Evolutionary conservation across 345 rosid genomes (phyloP).

Genomic region (Eucalyptus urophylla): DNA sequence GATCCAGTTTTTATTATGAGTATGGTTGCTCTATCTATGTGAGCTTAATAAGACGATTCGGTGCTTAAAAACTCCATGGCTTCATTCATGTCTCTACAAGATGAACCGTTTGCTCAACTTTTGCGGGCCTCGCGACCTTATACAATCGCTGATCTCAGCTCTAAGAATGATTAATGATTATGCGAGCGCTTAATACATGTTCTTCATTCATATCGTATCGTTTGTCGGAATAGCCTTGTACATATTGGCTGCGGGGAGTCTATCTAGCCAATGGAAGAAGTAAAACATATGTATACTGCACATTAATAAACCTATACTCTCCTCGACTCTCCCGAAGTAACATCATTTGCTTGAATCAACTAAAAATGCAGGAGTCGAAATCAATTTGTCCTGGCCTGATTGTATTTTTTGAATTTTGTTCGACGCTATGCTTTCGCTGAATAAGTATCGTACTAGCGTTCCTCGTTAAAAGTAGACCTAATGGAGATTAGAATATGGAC

Average conservation of each 20-base stretch:
- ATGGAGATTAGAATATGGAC: background rate
- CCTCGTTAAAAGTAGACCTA: background rate
- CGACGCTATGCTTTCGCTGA: background rate
- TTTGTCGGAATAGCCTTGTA: background rate
- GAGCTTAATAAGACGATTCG: background rate
- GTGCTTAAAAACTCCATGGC: background rate
- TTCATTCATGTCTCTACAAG: background rate
- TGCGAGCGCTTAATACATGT: background rate
- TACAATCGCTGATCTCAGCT: background rate
- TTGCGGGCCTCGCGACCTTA: background rate
- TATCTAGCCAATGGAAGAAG: background rate
- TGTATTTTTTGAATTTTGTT: background rate
- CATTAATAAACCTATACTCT: background rate
- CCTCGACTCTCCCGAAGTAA: background rate
- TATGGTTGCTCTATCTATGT: background rate
- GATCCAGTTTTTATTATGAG: background rate
- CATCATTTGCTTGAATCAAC: background rate
- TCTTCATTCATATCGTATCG: background rate
- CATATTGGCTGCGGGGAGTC: background rate
- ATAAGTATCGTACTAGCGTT: background rate
- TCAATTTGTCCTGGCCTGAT: background rate
- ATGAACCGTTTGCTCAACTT: background rate
- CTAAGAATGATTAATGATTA: background rate
- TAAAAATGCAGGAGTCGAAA: background rate
- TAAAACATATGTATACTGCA: background rate